Evolutionary conservation across 1,139 yeast species (phyloP), one percentile per base, ranked within the genome.

Genomic region (Pichia kudriavzevii): DNA sequence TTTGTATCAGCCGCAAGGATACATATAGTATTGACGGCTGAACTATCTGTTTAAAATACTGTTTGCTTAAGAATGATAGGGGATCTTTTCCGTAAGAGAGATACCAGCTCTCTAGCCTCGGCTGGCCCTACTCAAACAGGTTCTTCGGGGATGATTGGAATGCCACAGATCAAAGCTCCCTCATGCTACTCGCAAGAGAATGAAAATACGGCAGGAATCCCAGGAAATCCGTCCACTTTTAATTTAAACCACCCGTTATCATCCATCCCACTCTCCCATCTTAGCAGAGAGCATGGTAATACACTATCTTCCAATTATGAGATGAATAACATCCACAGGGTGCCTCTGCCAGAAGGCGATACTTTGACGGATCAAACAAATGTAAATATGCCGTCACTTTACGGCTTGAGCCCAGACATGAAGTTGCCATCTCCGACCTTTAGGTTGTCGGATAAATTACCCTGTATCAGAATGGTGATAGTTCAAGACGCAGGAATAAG

Each of bases 401-500:
- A 52, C 34, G 58, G 57, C 2, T 35, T 47, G 1, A 26, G 17
- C 7, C 11, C 30, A 4, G 48, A 48, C 3, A 39, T 49, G 9
- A 30, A 37, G 2, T 27, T 40, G 7, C 52, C 52, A 1, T 33
- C 29, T 6, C 43, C 54, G 4, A 17, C 28, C 8, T 42, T 45
- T 31, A 60, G 57, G 22, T 48, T 68, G 24, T 49, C 53, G 1
- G 55, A 52, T 27, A 63, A 63, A 38, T 45, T 52, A 17, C 57
- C 60, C 33, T 53, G 56, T 12, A 69, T 67, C 48, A 53, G 79
- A 25, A 49, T 72, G 22, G 50, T 72, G 3, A 58, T 72, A 28
- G 56, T 73, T 8, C 78, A 72, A 48, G 79, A 72, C 47, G 75
- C 72, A 3, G 75, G 75, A 0, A 65, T 72, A 7, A 51, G 76